Conservation (phyloP, 2,329 filamentous ascomycete genomes). For the Alternaria arborescens region DNA sequence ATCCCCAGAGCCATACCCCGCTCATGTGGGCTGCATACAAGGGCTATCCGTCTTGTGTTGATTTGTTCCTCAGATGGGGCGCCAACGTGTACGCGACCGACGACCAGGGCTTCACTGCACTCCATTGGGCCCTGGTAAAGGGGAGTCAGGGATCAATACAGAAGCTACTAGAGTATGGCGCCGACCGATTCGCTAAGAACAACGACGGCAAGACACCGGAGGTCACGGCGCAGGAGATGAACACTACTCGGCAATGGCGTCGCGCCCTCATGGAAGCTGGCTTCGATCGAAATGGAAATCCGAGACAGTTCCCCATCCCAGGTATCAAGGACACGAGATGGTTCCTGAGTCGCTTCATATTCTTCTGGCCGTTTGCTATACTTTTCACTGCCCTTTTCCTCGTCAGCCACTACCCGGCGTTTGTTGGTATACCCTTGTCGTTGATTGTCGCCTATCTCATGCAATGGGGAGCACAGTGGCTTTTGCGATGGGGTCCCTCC, state of each 20-base stretch:
- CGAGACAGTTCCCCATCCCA: conserved; percentile 76
- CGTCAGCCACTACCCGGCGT: conserved; percentile 77
- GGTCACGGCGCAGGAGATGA: conserved; percentile 87
- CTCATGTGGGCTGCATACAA: conserved; percentile 99
- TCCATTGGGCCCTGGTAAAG: conserved; percentile 97
- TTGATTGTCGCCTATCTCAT: conserved; percentile 72
- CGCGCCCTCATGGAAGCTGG: conserved; percentile 84
- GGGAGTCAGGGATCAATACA: conserved; percentile 88
- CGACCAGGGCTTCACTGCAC: conserved; percentile 89
- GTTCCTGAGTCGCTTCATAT: conserved; percentile 86
- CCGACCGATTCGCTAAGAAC: conserved; percentile 91
- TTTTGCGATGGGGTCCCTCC: conserved; percentile 81
- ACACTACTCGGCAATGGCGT: conserved; percentile 82
- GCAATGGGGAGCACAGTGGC: conserved; percentile 79
- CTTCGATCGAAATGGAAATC: conserved; percentile 79
- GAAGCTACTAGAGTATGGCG: conserved; percentile 94
- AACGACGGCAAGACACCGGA: conserved; percentile 89
- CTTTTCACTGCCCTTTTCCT: conserved; percentile 76
- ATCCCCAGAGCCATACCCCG: conserved; percentile 89
- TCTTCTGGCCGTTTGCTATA: conserved; percentile 84
- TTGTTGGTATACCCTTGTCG: conserved; percentile 76
- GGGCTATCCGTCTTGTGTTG: conserved; percentile 89
- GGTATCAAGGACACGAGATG: conserved; percentile 78
- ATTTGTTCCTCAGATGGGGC: conserved; percentile 92
- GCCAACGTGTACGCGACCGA: conserved; percentile 91